These are phyloP conservation scores for Didymellaceae sp. DNA, from an alignment of 2,329 filamentous ascomycete genomes.

Conservation along the genomic window DNA sequence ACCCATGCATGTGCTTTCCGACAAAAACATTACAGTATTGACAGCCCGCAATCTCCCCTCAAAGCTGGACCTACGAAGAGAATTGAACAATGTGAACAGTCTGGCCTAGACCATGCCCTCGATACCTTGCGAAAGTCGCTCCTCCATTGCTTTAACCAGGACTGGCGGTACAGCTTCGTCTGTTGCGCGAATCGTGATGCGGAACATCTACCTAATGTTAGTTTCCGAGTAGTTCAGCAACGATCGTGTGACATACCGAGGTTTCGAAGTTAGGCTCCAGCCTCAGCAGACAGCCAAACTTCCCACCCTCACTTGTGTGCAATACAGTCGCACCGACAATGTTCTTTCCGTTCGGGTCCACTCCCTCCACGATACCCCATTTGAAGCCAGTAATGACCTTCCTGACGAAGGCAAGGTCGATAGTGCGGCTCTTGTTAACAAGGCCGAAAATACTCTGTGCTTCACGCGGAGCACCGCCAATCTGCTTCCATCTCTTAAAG, in stretches of 20 bases:
- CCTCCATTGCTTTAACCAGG: conserved; percentile 85
- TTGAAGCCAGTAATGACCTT: conserved; percentile 82
- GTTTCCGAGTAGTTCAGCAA: conserved; percentile 4
- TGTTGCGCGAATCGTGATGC: conserved; percentile 90
- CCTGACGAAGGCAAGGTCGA: conserved; percentile 74
- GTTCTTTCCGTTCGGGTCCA: conserved; percentile 93
- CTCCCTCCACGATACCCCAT: conserved; percentile 83
- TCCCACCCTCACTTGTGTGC: conserved; percentile 82
- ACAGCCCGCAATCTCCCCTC: not conserved
- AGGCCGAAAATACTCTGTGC: conserved; percentile 85
- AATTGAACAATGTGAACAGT: conserved; percentile 3
- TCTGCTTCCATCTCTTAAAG: conserved; percentile 99
- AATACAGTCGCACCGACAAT: conserved; percentile 89
- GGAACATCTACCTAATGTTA: conserved; percentile 77
- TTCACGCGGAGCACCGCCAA: conserved; percentile 85
- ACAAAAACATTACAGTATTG: conserved; percentile 27
- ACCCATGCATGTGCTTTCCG: conserved; percentile 16
- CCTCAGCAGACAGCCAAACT: conserved; percentile 91
- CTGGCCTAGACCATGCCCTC: conserved; percentile 38
- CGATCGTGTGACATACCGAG: conserved; percentile 69
- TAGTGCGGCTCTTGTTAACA: conserved; percentile 64
- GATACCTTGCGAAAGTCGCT: conserved; percentile 69
- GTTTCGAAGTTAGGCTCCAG: conserved; percentile 93
- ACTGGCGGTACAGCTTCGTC: conserved; percentile 85
- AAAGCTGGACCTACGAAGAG: conserved; percentile 3